Percentiles rank a stretch among this genome's conserved stretches.
Evolutionary conservation across 73 alveolate species (phyloP).

Genomic region (Tetrahymena thermophila): DNA sequence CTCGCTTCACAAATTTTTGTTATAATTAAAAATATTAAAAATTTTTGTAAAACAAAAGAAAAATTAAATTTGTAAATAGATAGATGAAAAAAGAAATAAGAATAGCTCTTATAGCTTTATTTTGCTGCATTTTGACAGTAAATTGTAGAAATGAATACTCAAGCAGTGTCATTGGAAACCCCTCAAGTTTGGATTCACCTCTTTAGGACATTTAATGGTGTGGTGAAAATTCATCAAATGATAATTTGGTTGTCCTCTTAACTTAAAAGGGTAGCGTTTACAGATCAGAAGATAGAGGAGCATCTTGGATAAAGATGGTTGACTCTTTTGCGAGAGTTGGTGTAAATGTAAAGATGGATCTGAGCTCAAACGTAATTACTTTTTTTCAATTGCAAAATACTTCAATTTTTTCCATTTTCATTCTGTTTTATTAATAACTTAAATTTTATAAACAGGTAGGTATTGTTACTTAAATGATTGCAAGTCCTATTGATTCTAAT

Average conservation of each 20-base stretch:
- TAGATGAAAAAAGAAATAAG: not conserved
- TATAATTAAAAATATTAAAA: not conserved
- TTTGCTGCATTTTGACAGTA: not conserved
- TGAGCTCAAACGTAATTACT: conserved; percentile 11
- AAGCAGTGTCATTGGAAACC: not conserved
- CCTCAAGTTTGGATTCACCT: conserved; percentile 40
- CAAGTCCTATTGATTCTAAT: conserved; percentile 62
- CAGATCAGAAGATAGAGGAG: conserved; percentile 74
- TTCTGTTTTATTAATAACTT: not conserved
- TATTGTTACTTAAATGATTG: conserved; percentile 49
- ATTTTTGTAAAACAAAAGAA: not conserved
- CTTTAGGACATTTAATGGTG: conserved; percentile 66
- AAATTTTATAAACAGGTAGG: conserved; percentile 48
- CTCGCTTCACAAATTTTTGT: not conserved
- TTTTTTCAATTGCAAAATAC: not conserved
- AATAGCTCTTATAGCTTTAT: not conserved
- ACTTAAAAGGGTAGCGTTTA: conserved; percentile 60
- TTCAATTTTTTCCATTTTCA: not conserved
- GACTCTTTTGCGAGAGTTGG: conserved; percentile 35
- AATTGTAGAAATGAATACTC: not conserved
- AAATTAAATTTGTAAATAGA: not conserved
- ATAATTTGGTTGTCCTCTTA: conserved; percentile 55
- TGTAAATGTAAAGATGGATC: conserved; percentile 21
- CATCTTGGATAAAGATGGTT: conserved; percentile 57
- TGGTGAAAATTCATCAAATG: conserved; percentile 41